Base-by-base conservation (phyloP, 2,329 filamentous ascomycete species). In the Verticillium tricorpus region DNA sequence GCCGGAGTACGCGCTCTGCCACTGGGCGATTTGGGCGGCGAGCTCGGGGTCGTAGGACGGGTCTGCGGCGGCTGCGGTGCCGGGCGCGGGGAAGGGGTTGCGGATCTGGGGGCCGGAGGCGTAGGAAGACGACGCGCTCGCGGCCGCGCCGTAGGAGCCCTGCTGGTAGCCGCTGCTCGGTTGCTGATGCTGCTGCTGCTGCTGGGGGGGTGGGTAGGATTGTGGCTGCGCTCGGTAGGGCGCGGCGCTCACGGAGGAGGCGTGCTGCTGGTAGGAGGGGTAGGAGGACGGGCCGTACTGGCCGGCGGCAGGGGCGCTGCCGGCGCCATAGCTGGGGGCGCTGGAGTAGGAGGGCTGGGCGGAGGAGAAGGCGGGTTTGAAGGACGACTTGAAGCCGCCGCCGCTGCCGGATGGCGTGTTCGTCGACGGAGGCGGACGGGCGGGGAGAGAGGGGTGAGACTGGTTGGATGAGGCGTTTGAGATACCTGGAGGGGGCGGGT, bases 21-120 rank as follows among this genome's bases (percentile, higher is more conserved):
- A 97, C 75, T 96, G 91, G 57, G 93, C 93, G 64, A 97, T 93
- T 74, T 96, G 92, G 34, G 92, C 92, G 62, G 95, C 92, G 80
- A 92, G 89, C 68, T 97, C 92, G 3, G 92, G 87, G 69, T 97
- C 84, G 71, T 82, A 85, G 8, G 40, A 54, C 70, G 82, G 85
- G 66, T 82, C 80, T 66, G 68, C 69, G 61, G 70, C 73, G 68
- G 68, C 67, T 61, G 67, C 67, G 68, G 69, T 76, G 64, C 80
- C 81, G 25, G 89, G 88, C 15, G 84, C 82, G 12, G 88, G 88
- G 72, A 96, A 97, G 0, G 93, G 91, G 72, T 96, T 96, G 63
- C 85, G 83, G 66, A 93, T 93, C 67, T 90, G 87, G 12, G 90
- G 89, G 12, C 86, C 77, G 19, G 83, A 77, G 57, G 78, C 76